Evolutionary conservation across 345 rosid genomes (phyloP), one percentile per base, ranked within the genome.

Genomic region (Clarkia xantiana): DNA sequence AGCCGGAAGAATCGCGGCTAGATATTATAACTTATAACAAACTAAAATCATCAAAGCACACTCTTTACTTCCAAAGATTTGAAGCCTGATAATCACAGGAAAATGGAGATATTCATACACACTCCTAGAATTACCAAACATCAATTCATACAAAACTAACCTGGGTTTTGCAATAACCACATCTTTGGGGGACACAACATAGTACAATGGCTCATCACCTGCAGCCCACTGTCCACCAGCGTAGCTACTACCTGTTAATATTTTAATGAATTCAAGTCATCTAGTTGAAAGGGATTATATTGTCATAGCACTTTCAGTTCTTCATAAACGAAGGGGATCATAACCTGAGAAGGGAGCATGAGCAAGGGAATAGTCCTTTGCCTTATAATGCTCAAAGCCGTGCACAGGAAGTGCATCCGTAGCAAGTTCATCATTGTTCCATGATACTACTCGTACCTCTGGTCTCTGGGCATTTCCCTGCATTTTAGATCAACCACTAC

Each of bases 201-300:
- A 87, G 71, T 84, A 93, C 53, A 77, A 50, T 19, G 99, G 95
- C 67, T 93, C 99, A 70, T 93, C 96, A 56, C 96, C 96, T 71
- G 99, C 86, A 50, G 94, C 91, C 99, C 99, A 93, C 71, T 84
- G 99, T 52, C 99, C 96, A 60, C 99, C 95, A 65, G 86, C 95
- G 62, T 93, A 82, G 61, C 99, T 93, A 67, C 95, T 87, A 63
- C 99, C 99, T 93, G 73, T 36, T 69, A 62, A 57, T 59, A 57
- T 44, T 18, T 61, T 58, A 42, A 25, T 51, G 25, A 43, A 45
- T 53, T 61, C 18, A 48, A 68, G 25, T 18, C 54, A 51, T 59
- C 40, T n/a, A 63, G 45, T 53, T 43, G 51, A 38, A 54, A 49
- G 46, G 41, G 49, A 42, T 64, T 39, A 47, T 38, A 54, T 36